Evolutionary conservation across 176 grass and related monocot genomes (phyloP), one percentile per base, ranked within the genome.

Genomic region (Puya raimondii): DNA sequence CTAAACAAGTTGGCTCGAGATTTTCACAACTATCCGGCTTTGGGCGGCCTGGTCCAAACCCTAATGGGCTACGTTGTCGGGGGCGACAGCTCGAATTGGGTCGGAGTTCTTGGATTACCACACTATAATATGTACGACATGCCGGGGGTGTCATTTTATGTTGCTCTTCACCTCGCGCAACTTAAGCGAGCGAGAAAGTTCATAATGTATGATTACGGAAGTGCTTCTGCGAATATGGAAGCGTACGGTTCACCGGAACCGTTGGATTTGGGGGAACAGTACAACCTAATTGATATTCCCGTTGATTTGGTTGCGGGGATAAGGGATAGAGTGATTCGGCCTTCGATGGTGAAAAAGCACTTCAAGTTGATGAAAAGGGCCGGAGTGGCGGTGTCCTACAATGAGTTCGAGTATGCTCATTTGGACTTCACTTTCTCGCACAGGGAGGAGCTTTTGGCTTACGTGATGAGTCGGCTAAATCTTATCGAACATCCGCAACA

Each of bases 81-180:
- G 6, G 92, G 92, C 1, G 92, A 96, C 72, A 96, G 92, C 75
- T 96, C 92, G 53, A 91, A 96, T 67, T 96, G 92, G 92, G 86
- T 96, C 15, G 92, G 92, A 59, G 92, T 88, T 22, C 81, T 96
- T 1, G 88, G 92, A 16, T 78, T 96, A 66, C 92, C 92, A 1
- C 92, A 91, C 73, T 96, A 96, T 66, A 96, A 96, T 78, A 96
- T 96, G 86, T 87, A 96, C 76, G 92, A 96, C 76, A 96, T 96
- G 92, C 92, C 92, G 16, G 92, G 93, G 53, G 89, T 97, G 17
- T 97, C 93, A 10, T 89, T 97, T 72, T 86, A 87, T 70, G 93
- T 97, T 8, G 86, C 80, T 8, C 76, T 97, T 70, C 93, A 97
- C 77, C 88, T 97, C 49, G 82, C 93, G 3, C 93, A 97, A 69